A percentile compares a stretch with the other conserved stretches of the same genome.
Evolutionary conservation across 148 eudicot species (phyloP).

Genomic region (Chenopodium berlandieri): DNA sequence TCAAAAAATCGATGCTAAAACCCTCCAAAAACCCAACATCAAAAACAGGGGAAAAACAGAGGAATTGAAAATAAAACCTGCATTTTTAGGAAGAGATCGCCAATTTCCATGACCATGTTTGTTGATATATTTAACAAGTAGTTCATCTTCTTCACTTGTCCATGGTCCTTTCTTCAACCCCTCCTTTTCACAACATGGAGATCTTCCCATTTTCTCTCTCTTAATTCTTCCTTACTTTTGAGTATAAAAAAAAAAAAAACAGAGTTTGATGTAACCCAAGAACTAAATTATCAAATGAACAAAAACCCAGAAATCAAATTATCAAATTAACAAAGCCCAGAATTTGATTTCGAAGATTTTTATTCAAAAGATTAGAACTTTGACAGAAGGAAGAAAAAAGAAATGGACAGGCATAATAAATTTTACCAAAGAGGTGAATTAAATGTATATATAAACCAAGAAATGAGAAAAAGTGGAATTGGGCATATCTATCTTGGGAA

Average conservation of each 20-base stretch:
- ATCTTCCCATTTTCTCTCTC: conserved; percentile 42
- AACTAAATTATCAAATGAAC: background rate
- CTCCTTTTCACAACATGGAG: conserved; percentile 48
- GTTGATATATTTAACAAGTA: conserved; percentile 42
- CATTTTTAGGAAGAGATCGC: conserved; percentile 67
- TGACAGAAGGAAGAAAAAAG: background rate
- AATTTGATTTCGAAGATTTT: background rate
- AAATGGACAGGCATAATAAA: conserved; percentile 7
- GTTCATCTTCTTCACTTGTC: conserved; percentile 57
- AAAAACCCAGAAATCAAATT: background rate
- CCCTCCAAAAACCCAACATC: background rate
- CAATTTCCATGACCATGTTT: conserved; percentile 63
- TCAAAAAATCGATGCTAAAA: background rate
- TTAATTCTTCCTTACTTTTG: background rate
- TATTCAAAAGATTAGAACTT: conserved; percentile 2
- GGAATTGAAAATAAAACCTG: conserved; percentile 36
- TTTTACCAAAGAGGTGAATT: conserved; percentile 17
- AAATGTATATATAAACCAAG: conserved; percentile 24
- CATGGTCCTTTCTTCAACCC: conserved; percentile 66
- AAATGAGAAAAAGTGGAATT: conserved; percentile 20
- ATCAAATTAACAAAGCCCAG: background rate
- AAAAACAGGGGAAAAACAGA: conserved; percentile 11
- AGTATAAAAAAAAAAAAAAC: background rate
- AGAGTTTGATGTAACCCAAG: conserved; percentile 6
- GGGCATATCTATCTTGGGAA: conserved; percentile 26